A percentile compares a stretch with the other conserved stretches of the same genome.
These are phyloP conservation scores for Lophiotrema nucula DNA, from an alignment of 495 filamentous ascomycete genomes.

Conservation along the genomic window DNA sequence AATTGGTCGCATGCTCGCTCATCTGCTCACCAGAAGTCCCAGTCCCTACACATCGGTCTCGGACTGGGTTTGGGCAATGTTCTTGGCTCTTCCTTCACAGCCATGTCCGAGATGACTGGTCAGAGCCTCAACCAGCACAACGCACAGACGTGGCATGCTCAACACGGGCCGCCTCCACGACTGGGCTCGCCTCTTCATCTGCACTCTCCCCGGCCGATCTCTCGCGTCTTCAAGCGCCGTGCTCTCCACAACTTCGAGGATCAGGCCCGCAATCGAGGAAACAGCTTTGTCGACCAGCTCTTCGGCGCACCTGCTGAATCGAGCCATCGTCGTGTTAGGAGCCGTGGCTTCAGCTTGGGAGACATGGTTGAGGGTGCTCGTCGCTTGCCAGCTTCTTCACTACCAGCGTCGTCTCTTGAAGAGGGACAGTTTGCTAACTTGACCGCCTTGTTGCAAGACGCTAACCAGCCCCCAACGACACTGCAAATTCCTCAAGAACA, in stretches of 20 bases:
- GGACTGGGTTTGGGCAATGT: constrained; percentile 35
- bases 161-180: constrained; percentile 1
- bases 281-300: constrained; percentile 50
- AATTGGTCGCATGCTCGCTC: constrained; percentile 30
- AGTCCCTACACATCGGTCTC: constrained; percentile 44
- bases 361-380: constrained; percentile 44
- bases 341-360: constrained; percentile 62
- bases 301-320: constrained; percentile 45
- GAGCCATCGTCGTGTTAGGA: constrained; percentile 46
- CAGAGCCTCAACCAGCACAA: constrained; percentile 43
- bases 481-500: background rate
- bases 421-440: constrained; percentile 10
- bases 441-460: background rate
- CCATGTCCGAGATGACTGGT: constrained; percentile 52
- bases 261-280: constrained; percentile 41
- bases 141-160: constrained; percentile 23
- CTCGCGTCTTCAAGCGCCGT: constrained; percentile 55
- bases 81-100: constrained; percentile 30
- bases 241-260: constrained; percentile 49
- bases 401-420: constrained; percentile 29
- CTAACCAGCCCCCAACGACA: background rate
- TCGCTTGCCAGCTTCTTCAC: constrained; percentile 29
- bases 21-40: constrained; percentile 44
- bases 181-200: constrained; percentile 35
- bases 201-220: constrained; percentile 44